These are phyloP conservation scores for Teunomyces gatunensis DNA, from an alignment of 805 yeast species.

Conservation along the genomic window DNA sequence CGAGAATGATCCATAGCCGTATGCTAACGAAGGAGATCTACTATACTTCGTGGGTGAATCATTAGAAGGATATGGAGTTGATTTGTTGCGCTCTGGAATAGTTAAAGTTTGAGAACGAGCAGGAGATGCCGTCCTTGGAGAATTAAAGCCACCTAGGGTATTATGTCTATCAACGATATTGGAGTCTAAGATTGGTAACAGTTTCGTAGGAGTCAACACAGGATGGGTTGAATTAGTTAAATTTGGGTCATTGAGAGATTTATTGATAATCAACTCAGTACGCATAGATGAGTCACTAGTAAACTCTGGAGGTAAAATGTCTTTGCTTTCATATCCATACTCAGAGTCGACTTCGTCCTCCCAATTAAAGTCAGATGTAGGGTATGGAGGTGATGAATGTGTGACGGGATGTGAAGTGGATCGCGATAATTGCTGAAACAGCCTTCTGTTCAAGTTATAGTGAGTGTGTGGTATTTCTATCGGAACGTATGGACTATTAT, in stretches of 20 bases:
- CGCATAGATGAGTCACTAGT: neutral
- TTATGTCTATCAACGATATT: neutral
- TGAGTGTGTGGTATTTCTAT: neutral
- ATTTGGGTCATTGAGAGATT: slow-evolving; percentile 1
- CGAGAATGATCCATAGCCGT: slow-evolving; percentile 7
- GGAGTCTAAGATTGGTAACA: neutral
- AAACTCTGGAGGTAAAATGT: neutral
- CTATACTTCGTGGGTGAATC: slow-evolving; percentile 30
- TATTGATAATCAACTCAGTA: neutral
- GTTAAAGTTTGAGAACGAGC: slow-evolving; percentile 8
- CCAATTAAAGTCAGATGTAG: slow-evolving; percentile 5
- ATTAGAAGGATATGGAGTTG: neutral
- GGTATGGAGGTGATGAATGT: slow-evolving; percentile 5
- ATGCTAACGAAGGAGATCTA: slow-evolving; percentile 22
- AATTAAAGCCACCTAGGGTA: neutral
- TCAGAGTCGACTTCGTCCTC: neutral
- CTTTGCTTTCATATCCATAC: neutral
- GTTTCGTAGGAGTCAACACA: neutral
- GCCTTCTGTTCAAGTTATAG: slow-evolving; percentile 5
- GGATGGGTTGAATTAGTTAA: neutral
- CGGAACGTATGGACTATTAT: slow-evolving; percentile 13
- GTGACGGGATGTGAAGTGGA: slow-evolving; percentile 4
- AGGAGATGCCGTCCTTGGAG: slow-evolving; percentile 6
- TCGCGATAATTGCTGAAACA: slow-evolving; percentile 11
- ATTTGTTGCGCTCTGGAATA: slow-evolving; percentile 1